Conservation (phyloP, 2,329 filamentous ascomycete genomes). For the Penicillium sp. region DNA sequence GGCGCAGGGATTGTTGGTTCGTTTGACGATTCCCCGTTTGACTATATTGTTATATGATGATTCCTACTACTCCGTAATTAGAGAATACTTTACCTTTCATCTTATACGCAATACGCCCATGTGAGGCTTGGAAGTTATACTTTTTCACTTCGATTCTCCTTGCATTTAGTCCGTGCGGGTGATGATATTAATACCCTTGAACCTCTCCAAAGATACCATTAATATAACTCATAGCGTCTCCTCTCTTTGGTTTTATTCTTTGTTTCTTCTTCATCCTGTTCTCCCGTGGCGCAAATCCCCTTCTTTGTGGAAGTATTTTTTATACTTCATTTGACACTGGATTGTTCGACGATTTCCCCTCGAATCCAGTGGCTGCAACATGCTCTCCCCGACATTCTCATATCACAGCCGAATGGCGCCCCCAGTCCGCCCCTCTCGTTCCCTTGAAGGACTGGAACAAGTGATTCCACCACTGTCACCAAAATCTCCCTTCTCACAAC, state of each 20-base stretch:
- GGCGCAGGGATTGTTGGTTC: slow-evolving; percentile 5
- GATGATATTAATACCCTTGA: neutral
- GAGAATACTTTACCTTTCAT: too few relatives aligned
- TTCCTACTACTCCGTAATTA: too few relatives aligned
- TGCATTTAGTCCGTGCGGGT: neutral
- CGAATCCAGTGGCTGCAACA: slow-evolving; percentile 4
- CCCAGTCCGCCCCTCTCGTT: slow-evolving; percentile 35
- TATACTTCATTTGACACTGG: neutral
- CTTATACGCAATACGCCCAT: too few relatives aligned
- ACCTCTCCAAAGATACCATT: neutral
- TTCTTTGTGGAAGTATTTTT: neutral
- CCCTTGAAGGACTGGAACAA: slow-evolving; percentile 39
- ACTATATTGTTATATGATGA: too few relatives aligned
- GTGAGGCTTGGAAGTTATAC: too few relatives aligned
- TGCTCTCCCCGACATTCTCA: slow-evolving; percentile 24
- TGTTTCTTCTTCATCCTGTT: neutral
- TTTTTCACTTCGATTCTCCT: neutral
- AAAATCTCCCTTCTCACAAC: slow-evolving; percentile 6
- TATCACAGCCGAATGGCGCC: slow-evolving; percentile 28
- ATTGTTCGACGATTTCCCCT: neutral
- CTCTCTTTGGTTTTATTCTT: slow-evolving; percentile 1
- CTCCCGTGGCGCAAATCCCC: neutral
- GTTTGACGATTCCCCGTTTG: slow-evolving; percentile 12
- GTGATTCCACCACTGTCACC: slow-evolving; percentile 33
- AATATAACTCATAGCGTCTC: neutral